Percentiles rank a stretch among this genome's conserved stretches.
These are phyloP conservation scores for Huntiella omanensis DNA, from an alignment of 2,329 filamentous ascomycete genomes.

Conservation along the genomic window DNA sequence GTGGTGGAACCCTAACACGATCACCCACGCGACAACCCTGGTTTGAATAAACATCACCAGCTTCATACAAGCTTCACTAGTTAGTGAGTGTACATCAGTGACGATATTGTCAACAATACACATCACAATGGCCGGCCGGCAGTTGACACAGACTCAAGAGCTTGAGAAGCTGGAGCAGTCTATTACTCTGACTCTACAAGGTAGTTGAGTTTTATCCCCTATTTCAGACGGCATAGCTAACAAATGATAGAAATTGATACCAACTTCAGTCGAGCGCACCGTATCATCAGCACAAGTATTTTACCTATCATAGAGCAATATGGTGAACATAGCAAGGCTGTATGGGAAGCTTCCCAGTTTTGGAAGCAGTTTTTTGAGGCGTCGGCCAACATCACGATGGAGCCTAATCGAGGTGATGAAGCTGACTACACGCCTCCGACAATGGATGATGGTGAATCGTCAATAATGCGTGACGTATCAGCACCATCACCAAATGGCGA, in stretches of 20 bases:
- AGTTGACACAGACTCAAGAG: constrained; percentile 76
- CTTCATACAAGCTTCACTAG: neutral
- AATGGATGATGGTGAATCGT: constrained; percentile 30
- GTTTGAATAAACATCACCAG: neutral
- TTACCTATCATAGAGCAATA: constrained; percentile 89
- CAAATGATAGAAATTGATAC: constrained; percentile 67
- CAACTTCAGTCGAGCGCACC: constrained; percentile 92
- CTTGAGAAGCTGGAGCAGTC: constrained; percentile 90
- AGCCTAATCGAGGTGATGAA: constrained; percentile 74
- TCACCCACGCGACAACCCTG: no score
- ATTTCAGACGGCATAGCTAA: neutral
- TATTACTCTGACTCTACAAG: constrained; percentile 89
- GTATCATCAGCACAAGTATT: constrained; percentile 87
- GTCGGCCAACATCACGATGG: constrained; percentile 89
- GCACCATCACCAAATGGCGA: neutral
- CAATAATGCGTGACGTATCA: constrained; percentile 36
- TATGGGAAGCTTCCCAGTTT: constrained; percentile 98
- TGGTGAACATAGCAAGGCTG: constrained; percentile 75
- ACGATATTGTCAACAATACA: neutral
- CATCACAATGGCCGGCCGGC: constrained; percentile 30
- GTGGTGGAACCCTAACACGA: no score
- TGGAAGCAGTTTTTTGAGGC: constrained; percentile 99
- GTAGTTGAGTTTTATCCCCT: constrained; percentile 22
- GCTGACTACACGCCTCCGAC: constrained; percentile 33
- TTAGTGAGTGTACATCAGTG: neutral